These are phyloP conservation scores for Lecanicillium sp. DNA, from an alignment of 2,329 filamentous ascomycete species.

Conservation along the genomic window DNA sequence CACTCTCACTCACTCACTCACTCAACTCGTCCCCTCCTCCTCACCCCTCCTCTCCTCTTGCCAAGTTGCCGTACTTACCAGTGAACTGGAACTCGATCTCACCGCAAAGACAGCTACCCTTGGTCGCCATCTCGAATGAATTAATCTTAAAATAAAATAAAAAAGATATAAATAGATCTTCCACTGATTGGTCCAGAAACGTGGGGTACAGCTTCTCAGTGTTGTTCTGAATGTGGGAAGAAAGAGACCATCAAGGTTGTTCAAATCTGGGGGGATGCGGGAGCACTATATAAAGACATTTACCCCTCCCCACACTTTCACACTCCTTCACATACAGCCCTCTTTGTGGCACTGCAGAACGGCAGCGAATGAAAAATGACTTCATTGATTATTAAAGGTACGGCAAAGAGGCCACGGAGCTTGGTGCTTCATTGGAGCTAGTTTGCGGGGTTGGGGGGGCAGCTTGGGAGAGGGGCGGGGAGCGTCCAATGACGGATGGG, in stretches of 20 bases:
- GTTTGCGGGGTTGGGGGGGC: background rate
- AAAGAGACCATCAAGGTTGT: conserved; percentile 9
- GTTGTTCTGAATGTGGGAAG: background rate
- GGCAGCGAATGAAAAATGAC: background rate
- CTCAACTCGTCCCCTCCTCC: too few relatives aligned
- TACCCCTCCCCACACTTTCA: background rate
- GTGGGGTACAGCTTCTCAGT: background rate
- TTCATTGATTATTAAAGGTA: background rate
- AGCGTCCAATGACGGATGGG: too few relatives aligned
- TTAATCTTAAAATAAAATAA: background rate
- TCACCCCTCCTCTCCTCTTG: too few relatives aligned
- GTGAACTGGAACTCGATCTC: conserved; percentile 29
- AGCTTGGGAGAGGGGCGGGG: too few relatives aligned
- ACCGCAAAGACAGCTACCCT: conserved; percentile 33
- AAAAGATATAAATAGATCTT: background rate
- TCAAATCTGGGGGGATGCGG: background rate
- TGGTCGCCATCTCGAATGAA: conserved; percentile 15
- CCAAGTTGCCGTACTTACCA: conserved; percentile 20
- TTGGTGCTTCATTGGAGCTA: background rate
- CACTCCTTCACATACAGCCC: background rate
- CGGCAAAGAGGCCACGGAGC: too few relatives aligned
- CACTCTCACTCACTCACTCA: too few relatives aligned
- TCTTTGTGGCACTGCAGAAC: background rate
- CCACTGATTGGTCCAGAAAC: background rate
- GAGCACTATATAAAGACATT: conserved; percentile 4